Conservation (phyloP, 2,329 filamentous ascomycete species). For the Calonectria honghensis region DNA sequence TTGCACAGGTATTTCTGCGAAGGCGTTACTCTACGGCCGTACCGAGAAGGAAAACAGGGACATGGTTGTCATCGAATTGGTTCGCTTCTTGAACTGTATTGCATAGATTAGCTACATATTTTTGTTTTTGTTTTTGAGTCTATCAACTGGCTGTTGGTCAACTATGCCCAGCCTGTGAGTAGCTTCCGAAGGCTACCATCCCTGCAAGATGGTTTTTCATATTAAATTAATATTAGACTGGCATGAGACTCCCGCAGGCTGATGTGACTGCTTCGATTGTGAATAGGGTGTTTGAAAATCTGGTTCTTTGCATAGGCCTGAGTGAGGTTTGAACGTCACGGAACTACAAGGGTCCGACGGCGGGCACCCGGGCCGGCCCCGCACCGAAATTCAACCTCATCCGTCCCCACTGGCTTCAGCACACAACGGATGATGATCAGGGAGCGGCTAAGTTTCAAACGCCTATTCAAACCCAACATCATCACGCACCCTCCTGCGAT, state of each 20-base stretch:
- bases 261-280: neutral
- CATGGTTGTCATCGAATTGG: conserved; percentile 23
- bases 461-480: neutral
- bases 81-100: conserved; percentile 40
- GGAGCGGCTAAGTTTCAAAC: neutral
- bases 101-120: conserved; percentile 39
- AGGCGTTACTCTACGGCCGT: conserved; percentile 40
- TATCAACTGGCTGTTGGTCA: neutral
- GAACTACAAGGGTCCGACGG: conserved; percentile 8
- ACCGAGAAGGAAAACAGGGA: conserved; percentile 32
- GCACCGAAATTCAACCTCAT: conserved; percentile 32
- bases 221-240: neutral
- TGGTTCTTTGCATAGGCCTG: neutral
- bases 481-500: neutral
- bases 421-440: neutral
- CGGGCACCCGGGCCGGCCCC: conserved; percentile 27
- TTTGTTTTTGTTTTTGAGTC: conserved; percentile 43
- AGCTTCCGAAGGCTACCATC: neutral
- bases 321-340: neutral
- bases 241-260: neutral
- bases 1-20: conserved; percentile 38
- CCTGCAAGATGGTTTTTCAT: conserved; percentile 4
- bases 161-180: neutral
- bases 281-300: neutral
- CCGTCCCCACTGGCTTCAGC: neutral